phyloP scores from a whole-genome alignment of 768 basidiomycete genomes.

The Ephemerocybe angulata region DNA sequence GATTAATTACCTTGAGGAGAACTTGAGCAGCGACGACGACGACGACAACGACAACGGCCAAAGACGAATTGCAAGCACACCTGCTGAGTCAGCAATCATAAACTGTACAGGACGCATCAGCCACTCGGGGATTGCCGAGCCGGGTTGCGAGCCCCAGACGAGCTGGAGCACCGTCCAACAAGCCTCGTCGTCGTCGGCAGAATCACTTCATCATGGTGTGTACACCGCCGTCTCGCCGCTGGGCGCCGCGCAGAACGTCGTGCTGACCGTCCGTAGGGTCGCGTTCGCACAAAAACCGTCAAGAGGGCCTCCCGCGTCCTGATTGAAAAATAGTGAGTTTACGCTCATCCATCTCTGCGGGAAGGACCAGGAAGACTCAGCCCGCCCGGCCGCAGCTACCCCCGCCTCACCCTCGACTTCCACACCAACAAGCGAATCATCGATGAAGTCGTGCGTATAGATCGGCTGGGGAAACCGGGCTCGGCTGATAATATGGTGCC shows the following conservation, averaged over 20 bases:
- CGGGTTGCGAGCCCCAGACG: neutral
- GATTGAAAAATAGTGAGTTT: conserved; percentile 96
- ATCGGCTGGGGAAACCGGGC: neutral
- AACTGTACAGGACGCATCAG: conserved; percentile 39
- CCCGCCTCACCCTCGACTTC: conserved; percentile 97
- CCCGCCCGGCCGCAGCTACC: conserved; percentile 62
- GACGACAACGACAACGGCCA: conserved; percentile 17
- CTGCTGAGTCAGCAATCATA: conserved; percentile 23
- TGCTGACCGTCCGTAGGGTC: conserved; percentile 60
- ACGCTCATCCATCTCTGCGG: neutral
- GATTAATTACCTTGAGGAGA: conserved; percentile 48
- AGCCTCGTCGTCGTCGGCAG: conserved; percentile 19
- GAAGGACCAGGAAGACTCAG: neutral
- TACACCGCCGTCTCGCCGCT: neutral
- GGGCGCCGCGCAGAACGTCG: conserved; percentile 4
- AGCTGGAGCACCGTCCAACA: neutral
- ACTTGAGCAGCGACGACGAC: conserved; percentile 22
- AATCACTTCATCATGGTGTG: conserved; percentile 53
- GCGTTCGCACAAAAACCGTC: conserved; percentile 99
- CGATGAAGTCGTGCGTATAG: conserved; percentile 79
- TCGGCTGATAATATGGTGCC: neutral
- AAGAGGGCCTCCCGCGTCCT: conserved; percentile 98
- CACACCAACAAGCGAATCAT: conserved; percentile 99
- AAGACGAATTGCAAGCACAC: conserved; percentile 6
- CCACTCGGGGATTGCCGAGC: conserved; percentile 39